Base-by-base conservation (phyloP, 768 basidiomycete genomes). In the Myochromella boudieri region DNA sequence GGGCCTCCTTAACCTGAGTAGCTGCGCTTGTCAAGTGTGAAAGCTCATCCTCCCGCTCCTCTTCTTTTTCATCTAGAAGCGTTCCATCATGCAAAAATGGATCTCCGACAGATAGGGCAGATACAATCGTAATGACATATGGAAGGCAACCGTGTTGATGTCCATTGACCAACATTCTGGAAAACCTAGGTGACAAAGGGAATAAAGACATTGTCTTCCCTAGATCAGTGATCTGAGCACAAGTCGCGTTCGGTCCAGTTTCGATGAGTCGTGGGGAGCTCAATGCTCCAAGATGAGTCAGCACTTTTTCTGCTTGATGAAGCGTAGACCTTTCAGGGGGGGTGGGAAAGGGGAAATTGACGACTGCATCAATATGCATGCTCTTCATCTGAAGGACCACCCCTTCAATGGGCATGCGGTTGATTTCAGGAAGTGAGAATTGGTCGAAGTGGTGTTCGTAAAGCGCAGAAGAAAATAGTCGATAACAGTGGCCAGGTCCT, bases 301-400 rank as follows among this genome's bases (percentile, higher is more conserved):
- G 74, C 3, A 85, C 74, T 37, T 74, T 82, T 67, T 99, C 95
- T 2, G 97, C 93, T 59, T 85, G 87, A 47, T 72, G 76, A 34
- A 99, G 72, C 4, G 81, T 77, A 8, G 65, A 58, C 28, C 86
- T 80, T 64, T 97, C 91, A 0, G 97, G 97, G 11, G 95, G 87
- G 0, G 97, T 97, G 1, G 97, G 97, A 68, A 98, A 98, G 12
- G 97, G 97, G 66, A 99, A 99, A 69, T 98, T 98, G 56, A 91
- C 76, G 29, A 98, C 92, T 1, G 91, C 77, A 59, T 98, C 94
- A 48, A 99, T 95, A 60, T 95, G 91, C 94, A 99, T 97, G 64
- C 84, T 85, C 74, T 99, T 99, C 95, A 99, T 97, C 65, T 97
- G 95, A 25, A 98, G 74, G 7, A 98, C 90, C 18, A 98, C 86